Evolutionary conservation across 257 asterid genomes (phyloP).

Genomic region (Cruciata laevipes): DNA sequence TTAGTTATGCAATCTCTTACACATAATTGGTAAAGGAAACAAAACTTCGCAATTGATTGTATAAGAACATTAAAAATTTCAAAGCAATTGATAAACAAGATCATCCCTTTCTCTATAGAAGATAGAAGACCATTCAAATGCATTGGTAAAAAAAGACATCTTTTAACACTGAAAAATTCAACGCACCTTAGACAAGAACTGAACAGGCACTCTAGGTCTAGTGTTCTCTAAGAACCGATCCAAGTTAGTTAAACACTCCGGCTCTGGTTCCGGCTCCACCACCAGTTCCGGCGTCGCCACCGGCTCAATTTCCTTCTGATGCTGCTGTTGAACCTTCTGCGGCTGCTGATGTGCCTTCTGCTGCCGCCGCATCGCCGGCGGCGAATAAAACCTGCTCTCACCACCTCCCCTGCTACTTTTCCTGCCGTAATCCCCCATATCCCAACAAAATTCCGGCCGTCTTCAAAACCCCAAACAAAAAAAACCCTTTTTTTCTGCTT

Average conservation of each 20-base stretch:
- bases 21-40: background rate
- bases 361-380: conserved; percentile 70
- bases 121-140: background rate
- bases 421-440: conserved; percentile 29
- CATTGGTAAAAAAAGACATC: background rate
- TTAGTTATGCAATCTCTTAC: background rate
- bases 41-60: background rate
- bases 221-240: conserved; percentile 83
- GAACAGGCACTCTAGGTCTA: conserved; percentile 71
- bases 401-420: conserved; percentile 45
- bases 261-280: background rate
- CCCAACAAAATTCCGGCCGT: conserved; percentile 9
- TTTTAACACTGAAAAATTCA: background rate
- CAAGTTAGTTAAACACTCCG: conserved; percentile 37
- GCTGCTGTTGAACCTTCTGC: conserved; percentile 10
- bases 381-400: conserved; percentile 68
- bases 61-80: too few species aligned
- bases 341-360: conserved; percentile 42
- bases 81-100: background rate
- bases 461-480: conserved; percentile 1
- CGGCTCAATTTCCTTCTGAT: conserved; percentile 9
- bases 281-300: conserved; percentile 7
- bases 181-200: conserved; percentile 44
- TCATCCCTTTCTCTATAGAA: background rate
- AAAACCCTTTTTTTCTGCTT: background rate